Conservation (phyloP, 257 asterid species). For the Plantago ovata region DNA sequence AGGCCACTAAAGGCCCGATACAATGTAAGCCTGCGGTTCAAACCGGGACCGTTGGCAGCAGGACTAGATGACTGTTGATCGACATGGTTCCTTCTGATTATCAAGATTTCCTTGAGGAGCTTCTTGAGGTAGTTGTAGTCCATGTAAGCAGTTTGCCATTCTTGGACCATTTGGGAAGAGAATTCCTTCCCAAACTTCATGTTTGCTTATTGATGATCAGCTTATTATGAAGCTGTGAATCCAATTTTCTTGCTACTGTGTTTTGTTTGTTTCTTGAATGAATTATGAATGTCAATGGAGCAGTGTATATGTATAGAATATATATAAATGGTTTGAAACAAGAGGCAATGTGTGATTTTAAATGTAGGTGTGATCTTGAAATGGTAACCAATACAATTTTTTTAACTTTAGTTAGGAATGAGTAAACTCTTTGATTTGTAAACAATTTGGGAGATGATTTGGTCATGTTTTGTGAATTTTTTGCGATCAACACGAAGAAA, state of each 20-base stretch:
- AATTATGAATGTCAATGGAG: too few relatives aligned
- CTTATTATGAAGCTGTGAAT: too few relatives aligned
- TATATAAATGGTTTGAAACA: too few relatives aligned
- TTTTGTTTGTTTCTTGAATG: too few relatives aligned
- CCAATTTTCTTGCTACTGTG: too few relatives aligned
- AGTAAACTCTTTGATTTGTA: not conserved
- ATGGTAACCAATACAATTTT: not conserved
- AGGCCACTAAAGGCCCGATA: conserved; percentile 87
- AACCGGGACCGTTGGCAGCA: conserved; percentile 21
- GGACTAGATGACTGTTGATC: conserved; percentile 6
- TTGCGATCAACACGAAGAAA: too few relatives aligned
- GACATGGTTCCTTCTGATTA: conserved; percentile 25
- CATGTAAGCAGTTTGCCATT: conserved; percentile 81
- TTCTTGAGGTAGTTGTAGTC: conserved; percentile 54
- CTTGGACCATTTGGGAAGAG: conserved; percentile 80
- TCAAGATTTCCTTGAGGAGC: conserved; percentile 41
- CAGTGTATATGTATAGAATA: too few relatives aligned
- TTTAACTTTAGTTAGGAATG: not conserved
- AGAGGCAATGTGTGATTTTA: too few relatives aligned
- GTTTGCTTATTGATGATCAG: conserved; percentile 15
- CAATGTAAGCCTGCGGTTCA: conserved; percentile 51
- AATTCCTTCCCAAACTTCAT: conserved; percentile 94
- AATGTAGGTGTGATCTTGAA: too few relatives aligned
- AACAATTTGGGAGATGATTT: too few relatives aligned
- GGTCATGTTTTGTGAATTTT: too few relatives aligned